phyloP scores from a whole-genome alignment of 768 basidiomycete genomes.

The Polyporus arcularius region DNA sequence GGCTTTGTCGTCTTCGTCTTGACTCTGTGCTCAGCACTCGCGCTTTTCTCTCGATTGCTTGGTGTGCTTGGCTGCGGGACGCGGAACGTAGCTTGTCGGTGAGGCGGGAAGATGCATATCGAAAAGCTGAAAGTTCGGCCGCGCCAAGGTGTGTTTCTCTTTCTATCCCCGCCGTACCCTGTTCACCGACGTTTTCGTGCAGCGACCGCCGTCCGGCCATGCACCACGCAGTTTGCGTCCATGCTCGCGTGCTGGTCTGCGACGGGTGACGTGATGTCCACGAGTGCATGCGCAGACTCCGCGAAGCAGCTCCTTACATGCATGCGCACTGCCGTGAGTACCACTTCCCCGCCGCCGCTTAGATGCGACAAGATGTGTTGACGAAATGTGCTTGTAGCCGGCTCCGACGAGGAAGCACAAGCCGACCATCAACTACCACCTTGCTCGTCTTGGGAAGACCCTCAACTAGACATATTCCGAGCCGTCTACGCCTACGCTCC shows the following conservation, averaged over 20 bases:
- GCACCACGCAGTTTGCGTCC: slow-evolving; percentile 65
- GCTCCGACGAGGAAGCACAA: slow-evolving; percentile 64
- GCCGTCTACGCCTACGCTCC: not conserved
- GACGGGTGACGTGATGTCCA: slow-evolving; percentile 58
- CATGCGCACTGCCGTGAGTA: slow-evolving; percentile 81
- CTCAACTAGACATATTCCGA: slow-evolving; percentile 52
- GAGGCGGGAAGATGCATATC: slow-evolving; percentile 49
- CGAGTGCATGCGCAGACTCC: slow-evolving; percentile 53
- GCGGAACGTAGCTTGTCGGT: slow-evolving; percentile 6
- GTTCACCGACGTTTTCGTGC: slow-evolving; percentile 10
- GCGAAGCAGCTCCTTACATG: slow-evolving; percentile 71
- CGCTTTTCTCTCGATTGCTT: not conserved
- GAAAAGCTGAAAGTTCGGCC: slow-evolving; percentile 81
- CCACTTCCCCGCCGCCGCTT: too few relatives aligned
- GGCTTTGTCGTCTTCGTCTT: not conserved
- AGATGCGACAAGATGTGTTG: not conserved
- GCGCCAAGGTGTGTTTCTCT: slow-evolving; percentile 55
- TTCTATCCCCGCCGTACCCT: not conserved
- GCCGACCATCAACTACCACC: slow-evolving; percentile 88
- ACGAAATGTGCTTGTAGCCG: slow-evolving; percentile 45
- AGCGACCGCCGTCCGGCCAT: slow-evolving; percentile 55
- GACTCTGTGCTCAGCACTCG: not conserved
- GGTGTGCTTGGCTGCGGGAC: not conserved
- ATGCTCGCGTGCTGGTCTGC: slow-evolving; percentile 92
- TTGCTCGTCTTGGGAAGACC: slow-evolving; percentile 75